Base-by-base conservation (phyloP, 1,284 basidiomycete species). In the Moesziomyces sp. region DNA sequence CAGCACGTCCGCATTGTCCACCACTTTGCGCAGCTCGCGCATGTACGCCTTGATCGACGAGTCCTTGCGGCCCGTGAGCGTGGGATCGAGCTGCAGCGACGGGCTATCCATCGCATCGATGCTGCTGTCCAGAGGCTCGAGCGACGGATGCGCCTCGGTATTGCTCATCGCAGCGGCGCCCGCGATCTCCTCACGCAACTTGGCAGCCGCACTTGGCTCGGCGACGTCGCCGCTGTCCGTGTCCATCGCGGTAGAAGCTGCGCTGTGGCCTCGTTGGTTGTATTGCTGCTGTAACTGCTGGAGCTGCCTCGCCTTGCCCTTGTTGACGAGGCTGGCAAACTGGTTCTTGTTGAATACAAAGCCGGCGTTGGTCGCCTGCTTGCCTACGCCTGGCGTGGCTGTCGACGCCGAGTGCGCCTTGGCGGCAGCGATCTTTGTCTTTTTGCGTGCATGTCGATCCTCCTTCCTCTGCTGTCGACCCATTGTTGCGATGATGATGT, bases 1-100 rank as follows among this genome's bases (percentile, higher is more conserved):
- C 55, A 99, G 86, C 30, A 99, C 93, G 84, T 99, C 96, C 63
- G 91, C 91, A 76, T 94, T 89, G 76, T 97, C 93, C 61, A 99
- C 91, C 48, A 99, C 95, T 86, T 93, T 95, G 85, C 94, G 90
- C 38, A 99, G 86, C 61, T 85, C 84, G 58, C 82, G 79, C 61
- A 85, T 85, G 68, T 85, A 86, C 26, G 85, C 74, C 53, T 84
- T 84, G 53, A 85, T 66, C 34, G 78, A 83, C 23, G 79, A 73
- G 66, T 85, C 83, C 14, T 71, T 61, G n/a, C 62, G 46, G 0
- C 74, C 74, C 1, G 67, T 77, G 13, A 78, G 38, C 13, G 76
- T 71, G 3, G 60, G 62, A 42, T 76, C 69, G 23, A 76, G 43
- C 23, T 56, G 61, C 1, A 52, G 26, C 28, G 19, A 35, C 4